These are phyloP conservation scores for Dipodascus albidus DNA, from an alignment of 805 yeast species.

Conservation along the genomic window DNA sequence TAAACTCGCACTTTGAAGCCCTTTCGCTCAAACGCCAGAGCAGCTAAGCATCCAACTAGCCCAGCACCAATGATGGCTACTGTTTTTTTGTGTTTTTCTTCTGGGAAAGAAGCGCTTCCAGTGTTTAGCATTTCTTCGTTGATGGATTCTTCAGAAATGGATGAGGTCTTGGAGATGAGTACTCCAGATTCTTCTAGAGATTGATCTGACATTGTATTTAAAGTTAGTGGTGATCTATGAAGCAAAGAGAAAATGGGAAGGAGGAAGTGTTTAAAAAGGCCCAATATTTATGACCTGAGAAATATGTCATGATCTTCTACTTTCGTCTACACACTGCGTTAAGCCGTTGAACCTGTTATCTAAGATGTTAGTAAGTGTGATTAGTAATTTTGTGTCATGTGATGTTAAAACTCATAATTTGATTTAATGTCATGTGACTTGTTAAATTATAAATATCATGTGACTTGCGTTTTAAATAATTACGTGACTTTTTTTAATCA, in stretches of 20 bases:
- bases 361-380: too few relatives aligned
- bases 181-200: neutral
- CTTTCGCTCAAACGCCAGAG: slow-evolving; percentile 61
- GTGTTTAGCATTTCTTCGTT: neutral
- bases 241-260: neutral
- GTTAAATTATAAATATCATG: too few relatives aligned
- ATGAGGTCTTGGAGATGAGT: neutral
- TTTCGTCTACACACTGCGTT: neutral
- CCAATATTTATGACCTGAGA: neutral
- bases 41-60: slow-evolving; percentile 75
- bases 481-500: too few relatives aligned
- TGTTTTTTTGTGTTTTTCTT: neutral
- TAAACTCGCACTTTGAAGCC: slow-evolving; percentile 65
- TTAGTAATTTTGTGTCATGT: too few relatives aligned
- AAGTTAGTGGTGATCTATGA: neutral
- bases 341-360: neutral
- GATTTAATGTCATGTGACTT: too few relatives aligned
- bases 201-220: neutral
- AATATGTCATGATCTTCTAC: neutral
- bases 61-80: slow-evolving; percentile 70
- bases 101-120: neutral
- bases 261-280: neutral
- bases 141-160: neutral
- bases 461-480: too few relatives aligned
- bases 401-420: too few relatives aligned